Evolutionary conservation across 148 eudicot species (phyloP).

Genomic region (Dianthus caryophyllus): DNA sequence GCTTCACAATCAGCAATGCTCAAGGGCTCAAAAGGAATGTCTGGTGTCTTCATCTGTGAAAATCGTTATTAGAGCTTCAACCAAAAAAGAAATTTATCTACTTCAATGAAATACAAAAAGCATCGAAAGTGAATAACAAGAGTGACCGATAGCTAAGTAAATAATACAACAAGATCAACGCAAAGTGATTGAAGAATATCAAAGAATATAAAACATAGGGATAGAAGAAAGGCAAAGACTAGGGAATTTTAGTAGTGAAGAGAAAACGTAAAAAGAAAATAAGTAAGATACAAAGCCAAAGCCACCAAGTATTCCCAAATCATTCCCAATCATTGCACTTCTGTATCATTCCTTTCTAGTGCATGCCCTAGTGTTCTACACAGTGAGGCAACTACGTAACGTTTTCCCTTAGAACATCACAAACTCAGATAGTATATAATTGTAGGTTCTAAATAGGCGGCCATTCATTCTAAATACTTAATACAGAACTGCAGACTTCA

Average conservation of each 20-base stretch:
- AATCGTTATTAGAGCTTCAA: constrained; percentile 27
- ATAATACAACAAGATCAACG: neutral
- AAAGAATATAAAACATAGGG: neutral
- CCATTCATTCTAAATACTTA: neutral
- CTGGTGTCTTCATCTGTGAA: constrained; percentile 50
- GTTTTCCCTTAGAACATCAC: neutral
- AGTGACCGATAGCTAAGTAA: neutral
- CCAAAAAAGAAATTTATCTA: neutral
- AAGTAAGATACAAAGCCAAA: neutral
- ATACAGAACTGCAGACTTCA: neutral
- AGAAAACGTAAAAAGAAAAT: neutral
- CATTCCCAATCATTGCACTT: neutral
- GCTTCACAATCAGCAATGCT: constrained; percentile 26
- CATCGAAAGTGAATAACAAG: neutral
- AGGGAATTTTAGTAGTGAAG: neutral
- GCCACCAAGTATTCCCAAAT: neutral
- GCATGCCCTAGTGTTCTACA: neutral
- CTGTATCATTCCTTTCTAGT: neutral
- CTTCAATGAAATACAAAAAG: neutral
- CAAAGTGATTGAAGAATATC: neutral
- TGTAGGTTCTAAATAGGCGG: neutral
- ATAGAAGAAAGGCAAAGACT: neutral
- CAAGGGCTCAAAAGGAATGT: constrained; percentile 42
- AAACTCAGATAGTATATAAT: neutral
- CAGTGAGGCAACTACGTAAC: neutral